Percentiles rank a stretch among this genome's conserved stretches.
phyloP scores from a whole-genome alignment of 768 basidiomycete species.

The Suillus brevipes region DNA sequence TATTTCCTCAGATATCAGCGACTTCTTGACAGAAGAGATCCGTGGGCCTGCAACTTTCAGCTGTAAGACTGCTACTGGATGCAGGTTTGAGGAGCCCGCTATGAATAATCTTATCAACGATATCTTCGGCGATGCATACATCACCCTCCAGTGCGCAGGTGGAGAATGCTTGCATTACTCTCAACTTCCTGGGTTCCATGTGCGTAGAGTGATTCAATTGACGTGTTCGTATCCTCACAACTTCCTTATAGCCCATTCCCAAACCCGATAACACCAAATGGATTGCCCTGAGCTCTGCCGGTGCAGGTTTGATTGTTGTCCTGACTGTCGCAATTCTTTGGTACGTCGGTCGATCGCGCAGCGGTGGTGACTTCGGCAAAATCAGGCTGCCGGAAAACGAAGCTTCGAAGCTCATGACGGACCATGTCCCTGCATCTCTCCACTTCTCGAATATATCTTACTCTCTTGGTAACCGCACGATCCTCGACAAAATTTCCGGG shows the following conservation, averaged over 20 bases:
- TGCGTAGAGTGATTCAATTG: conserved; percentile 25
- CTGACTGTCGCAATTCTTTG: conserved; percentile 75
- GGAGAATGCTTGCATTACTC: conserved; percentile 95
- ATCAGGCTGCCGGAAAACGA: conserved; percentile 83
- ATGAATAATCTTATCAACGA: conserved; percentile 95
- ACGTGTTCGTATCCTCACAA: background rate
- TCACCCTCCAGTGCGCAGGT: conserved; percentile 81
- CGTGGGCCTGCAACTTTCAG: conserved; percentile 87
- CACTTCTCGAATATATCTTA: conserved; percentile 89
- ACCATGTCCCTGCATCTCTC: conserved; percentile 93
- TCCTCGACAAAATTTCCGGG: conserved; percentile 83
- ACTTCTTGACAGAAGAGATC: conserved; percentile 88
- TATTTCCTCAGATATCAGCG: conserved; percentile 72
- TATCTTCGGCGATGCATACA: conserved; percentile 90
- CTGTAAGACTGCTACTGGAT: conserved; percentile 70
- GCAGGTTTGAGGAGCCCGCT: conserved; percentile 91
- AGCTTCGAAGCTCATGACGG: conserved; percentile 82
- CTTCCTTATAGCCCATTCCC: conserved; percentile 54
- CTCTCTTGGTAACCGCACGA: conserved; percentile 55
- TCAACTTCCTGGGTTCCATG: conserved; percentile 91
- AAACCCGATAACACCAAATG: conserved; percentile 82
- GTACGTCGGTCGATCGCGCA: conserved; percentile 75
- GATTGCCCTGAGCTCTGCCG: conserved; percentile 83
- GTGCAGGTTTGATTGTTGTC: conserved; percentile 75
- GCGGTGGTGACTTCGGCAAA: conserved; percentile 63